Percentiles rank a stretch among this genome's conserved stretches.
Evolutionary conservation across 139 green algal species (phyloP).

Genomic region (Limnomonas spitsbergensis): DNA sequence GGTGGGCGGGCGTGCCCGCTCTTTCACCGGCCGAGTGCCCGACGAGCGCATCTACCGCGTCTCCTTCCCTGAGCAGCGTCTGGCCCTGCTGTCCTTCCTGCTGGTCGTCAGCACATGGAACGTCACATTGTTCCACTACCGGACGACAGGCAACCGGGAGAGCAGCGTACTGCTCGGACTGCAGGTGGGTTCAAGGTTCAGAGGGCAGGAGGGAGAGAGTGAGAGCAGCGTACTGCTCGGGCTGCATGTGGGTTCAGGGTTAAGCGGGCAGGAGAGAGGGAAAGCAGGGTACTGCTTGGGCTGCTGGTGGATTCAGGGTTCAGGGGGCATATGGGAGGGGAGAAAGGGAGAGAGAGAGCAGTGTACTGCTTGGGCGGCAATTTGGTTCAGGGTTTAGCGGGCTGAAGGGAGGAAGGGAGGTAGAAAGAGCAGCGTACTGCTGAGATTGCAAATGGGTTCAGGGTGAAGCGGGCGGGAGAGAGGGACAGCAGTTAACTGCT

Average conservation of each 20-base stretch:
- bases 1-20: slow-evolving; percentile 75
- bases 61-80: slow-evolving; percentile 88
- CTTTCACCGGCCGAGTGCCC: slow-evolving; percentile 47
- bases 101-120: slow-evolving; percentile 78
- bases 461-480: no score
- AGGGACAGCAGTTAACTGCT: no score
- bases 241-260: slow-evolving; percentile 36
- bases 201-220: slow-evolving; percentile 76
- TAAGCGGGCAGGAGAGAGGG: slow-evolving; percentile 70
- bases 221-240: slow-evolving; percentile 50
- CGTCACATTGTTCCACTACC: slow-evolving; percentile 97
- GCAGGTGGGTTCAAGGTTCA: slow-evolving; percentile 49
- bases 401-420: no score
- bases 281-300: slow-evolving; percentile 72
- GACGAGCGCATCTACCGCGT: slow-evolving; percentile 35
- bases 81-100: slow-evolving; percentile 85
- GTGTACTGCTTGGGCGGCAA: no score
- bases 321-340: neutral
- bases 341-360: neutral
- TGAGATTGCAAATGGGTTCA: no score
- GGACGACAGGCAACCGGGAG: slow-evolving; percentile 73
- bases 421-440: no score
- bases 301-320: slow-evolving; percentile 43
- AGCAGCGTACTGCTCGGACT: slow-evolving; percentile 46
- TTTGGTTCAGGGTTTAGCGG: no score